Conservation (phyloP, 2,329 filamentous ascomycete species). For the Knufia petricola region DNA sequence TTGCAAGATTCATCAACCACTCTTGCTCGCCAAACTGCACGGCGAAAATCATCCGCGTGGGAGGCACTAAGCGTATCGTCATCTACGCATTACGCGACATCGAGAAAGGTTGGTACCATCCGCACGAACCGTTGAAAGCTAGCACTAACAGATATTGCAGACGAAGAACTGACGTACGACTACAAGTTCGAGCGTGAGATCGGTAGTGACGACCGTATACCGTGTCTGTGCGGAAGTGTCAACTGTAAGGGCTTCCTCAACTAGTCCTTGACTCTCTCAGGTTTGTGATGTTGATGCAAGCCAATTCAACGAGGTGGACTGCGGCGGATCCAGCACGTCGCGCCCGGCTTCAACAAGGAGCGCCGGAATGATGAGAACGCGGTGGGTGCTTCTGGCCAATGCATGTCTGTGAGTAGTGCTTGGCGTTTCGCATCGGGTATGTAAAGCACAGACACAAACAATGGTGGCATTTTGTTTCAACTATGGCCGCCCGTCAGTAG, state of each 20-base stretch:
- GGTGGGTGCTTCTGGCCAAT: background rate
- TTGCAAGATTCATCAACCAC: constrained; percentile 96
- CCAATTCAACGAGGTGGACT: background rate
- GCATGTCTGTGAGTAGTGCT: background rate
- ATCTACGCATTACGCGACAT: constrained; percentile 97
- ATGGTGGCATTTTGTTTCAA: background rate
- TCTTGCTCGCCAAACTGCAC: constrained; percentile 98
- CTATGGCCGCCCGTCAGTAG: too few species aligned
- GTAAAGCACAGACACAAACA: background rate
- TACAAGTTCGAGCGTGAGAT: constrained; percentile 99
- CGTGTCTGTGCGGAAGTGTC: constrained; percentile 89
- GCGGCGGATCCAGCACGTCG: background rate
- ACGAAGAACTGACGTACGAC: constrained; percentile 98
- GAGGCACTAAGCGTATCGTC: constrained; percentile 95
- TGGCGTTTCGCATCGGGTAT: background rate
- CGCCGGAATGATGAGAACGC: background rate
- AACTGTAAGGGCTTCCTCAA: constrained; percentile 99
- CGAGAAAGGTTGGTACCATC: constrained; percentile 62
- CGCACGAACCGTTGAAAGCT: constrained; percentile 1
- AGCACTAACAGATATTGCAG: constrained; percentile 38
- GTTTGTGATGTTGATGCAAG: background rate
- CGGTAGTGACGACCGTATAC: constrained; percentile 87
- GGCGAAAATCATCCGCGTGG: constrained; percentile 97
- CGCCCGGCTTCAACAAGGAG: background rate
- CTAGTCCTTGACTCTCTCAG: constrained; percentile 37